A percentile compares a stretch with the other conserved stretches of the same genome.
phyloP scores from a whole-genome alignment of 2,329 filamentous ascomycete genomes.

The Paecilomyces formosus region DNA sequence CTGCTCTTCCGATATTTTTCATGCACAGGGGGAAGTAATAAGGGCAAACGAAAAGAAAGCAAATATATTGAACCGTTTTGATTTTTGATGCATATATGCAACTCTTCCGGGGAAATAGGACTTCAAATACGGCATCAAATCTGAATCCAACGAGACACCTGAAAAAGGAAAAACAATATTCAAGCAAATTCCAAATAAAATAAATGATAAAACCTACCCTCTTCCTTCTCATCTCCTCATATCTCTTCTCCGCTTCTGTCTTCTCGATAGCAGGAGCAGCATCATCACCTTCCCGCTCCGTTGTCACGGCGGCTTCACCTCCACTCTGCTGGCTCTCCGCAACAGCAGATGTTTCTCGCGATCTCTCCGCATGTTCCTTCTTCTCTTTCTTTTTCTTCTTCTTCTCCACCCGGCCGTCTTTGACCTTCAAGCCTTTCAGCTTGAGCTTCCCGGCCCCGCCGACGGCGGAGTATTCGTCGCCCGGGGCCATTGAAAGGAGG shows the following conservation, averaged over 20 bases:
- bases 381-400: constrained; percentile 44
- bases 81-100: neutral
- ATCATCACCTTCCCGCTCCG: constrained; percentile 9
- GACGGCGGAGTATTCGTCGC: constrained; percentile 62
- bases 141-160: neutral
- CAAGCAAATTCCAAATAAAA: constrained; percentile 4
- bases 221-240: constrained; percentile 75
- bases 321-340: neutral
- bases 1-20: too few species aligned
- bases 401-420: constrained; percentile 39
- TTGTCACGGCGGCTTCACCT: neutral
- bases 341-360: neutral
- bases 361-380: constrained; percentile 6
- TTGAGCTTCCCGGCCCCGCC: constrained; percentile 69
- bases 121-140: too few species aligned
- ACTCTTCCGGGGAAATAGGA: neutral
- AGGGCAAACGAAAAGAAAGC: neutral
- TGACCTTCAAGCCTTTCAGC: constrained; percentile 69
- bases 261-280: constrained; percentile 42
- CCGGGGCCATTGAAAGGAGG: constrained; percentile 5
- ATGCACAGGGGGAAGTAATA: too few species aligned
- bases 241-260: constrained; percentile 74
- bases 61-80: neutral
- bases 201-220: constrained; percentile 50
- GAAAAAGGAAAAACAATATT: neutral